Base-by-base conservation (phyloP, 768 basidiomycete species). In the Aureoboletus auriporus region DNA sequence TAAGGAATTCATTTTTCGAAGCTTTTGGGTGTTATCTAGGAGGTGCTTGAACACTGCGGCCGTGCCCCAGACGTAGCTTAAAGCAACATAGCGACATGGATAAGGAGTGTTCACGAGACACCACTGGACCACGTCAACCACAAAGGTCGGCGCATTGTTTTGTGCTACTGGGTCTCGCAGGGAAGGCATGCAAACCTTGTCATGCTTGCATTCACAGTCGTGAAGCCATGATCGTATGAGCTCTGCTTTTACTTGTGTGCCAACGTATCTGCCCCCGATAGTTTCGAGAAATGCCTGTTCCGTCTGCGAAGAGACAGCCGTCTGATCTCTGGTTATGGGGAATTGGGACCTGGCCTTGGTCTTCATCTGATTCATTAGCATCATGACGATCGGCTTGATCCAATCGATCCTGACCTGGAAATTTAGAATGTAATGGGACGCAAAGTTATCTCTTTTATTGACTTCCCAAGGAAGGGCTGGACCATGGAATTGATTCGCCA, bases 31-130 rank as follows among this genome's bases (percentile, higher is more conserved):
- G 28, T 49, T 42, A 26, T 42, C 39, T 20, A 9, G 26, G 39
- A 51, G 50, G 45, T 56, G 57, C 7, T 10, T 48, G 47, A 53
- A 45, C 4, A 60, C 50, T 1, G 35, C 14, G 6, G 37, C 28
- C 10, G 8, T 41, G 10, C 61, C 61, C 60, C 52, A 61, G 16
- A 58, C 47, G 33, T 63, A 63, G 44, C 60, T 61, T 13, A 63
- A 42, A 31, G 62, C 39, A 23, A 57, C 20, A n/a, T 65, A 63
- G 17, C 63, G 63, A 30, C 51, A 64, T 11, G 11, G 39, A 7
- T 47, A 30, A 6, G 59, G 60, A n/a, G 52, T 49, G 2, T 54
- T 44, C 39, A 54, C 55, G 10, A 60, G 35, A 41, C 58, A 61
- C 3, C 42, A 60, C 14, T 50, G 34, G n/a, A 31, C 31, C 10